Conservation (phyloP, 1,284 basidiomycete genomes). For the Ceraceosorus guamensis region DNA sequence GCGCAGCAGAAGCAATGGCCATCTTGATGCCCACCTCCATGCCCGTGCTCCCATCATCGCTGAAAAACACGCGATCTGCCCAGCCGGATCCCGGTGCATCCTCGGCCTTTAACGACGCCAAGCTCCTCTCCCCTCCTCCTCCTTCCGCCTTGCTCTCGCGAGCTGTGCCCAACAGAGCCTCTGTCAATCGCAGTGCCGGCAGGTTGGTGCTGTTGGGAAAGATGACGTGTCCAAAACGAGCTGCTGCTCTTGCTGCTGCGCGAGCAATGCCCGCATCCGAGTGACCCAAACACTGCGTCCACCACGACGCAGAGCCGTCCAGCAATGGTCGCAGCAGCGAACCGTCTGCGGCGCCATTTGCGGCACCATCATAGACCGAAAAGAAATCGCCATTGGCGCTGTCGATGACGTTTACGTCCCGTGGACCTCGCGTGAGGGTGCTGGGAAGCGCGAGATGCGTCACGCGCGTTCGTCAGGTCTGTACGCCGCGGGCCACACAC, state of each 20-base stretch:
- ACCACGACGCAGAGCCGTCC: conserved; percentile 94
- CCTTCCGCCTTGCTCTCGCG: conserved; percentile 4
- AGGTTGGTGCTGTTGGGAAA: conserved; percentile 81
- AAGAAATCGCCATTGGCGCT: conserved; percentile 17
- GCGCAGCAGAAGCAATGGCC: conserved; percentile 52
- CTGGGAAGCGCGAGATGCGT: neutral
- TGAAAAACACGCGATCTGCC: conserved; percentile 85
- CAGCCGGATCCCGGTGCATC: conserved; percentile 74
- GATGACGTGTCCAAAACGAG: conserved; percentile 92
- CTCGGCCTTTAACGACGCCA: no score
- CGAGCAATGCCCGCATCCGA: conserved; percentile 67
- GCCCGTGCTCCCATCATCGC: conserved; percentile 88
- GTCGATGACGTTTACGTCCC: conserved; percentile 32
- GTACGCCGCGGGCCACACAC: no score
- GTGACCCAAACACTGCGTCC: conserved; percentile 91
- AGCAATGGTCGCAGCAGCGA: conserved; percentile 63
- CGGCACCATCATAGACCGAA: neutral
- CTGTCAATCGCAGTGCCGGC: conserved; percentile 73
- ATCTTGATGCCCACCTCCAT: conserved; percentile 97
- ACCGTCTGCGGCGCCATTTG: neutral
- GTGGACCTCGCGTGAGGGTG: conserved; percentile 21
- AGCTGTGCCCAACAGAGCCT: conserved; percentile 58
- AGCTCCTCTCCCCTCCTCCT: conserved; percentile 7
- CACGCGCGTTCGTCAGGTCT: no score
- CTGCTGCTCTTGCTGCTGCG: conserved; percentile 80